These are phyloP conservation scores for Petunia hybrid DNA, from an alignment of 305 asterid species.

Conservation along the genomic window DNA sequence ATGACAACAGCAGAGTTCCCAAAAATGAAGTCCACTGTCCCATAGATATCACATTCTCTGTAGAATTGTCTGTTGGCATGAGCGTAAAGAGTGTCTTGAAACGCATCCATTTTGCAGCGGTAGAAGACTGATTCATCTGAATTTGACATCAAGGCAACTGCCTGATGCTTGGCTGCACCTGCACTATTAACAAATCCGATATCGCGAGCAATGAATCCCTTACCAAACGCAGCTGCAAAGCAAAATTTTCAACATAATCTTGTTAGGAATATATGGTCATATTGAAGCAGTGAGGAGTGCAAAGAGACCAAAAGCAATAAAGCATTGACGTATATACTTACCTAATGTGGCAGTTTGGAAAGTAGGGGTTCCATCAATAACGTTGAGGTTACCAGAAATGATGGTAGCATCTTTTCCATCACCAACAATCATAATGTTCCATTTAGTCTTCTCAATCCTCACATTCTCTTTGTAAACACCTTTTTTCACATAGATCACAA, in stretches of 20 bases:
- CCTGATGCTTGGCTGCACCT: conserved; percentile 76
- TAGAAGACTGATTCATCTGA: conserved; percentile 70
- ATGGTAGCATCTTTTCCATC: conserved; percentile 69
- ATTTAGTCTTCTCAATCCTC: conserved; percentile 59
- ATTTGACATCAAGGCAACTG: conserved; percentile 79
- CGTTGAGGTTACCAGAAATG: conserved; percentile 66
- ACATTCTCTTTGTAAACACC: conserved; percentile 77
- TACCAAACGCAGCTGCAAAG: conserved; percentile 65
- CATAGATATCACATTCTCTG: conserved; percentile 70
- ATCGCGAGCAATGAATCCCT: conserved; percentile 78
- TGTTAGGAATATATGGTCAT: background rate
- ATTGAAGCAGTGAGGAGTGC: background rate
- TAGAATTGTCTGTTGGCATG: conserved; percentile 87
- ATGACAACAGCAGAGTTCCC: conserved; percentile 78
- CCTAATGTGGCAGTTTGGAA: conserved; percentile 80
- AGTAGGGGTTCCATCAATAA: conserved; percentile 82
- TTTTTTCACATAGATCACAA: conserved; percentile 74
- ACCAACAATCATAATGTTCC: conserved; percentile 90
- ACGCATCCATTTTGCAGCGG: conserved; percentile 68
- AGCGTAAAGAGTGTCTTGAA: conserved; percentile 79
- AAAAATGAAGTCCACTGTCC: conserved; percentile 82
- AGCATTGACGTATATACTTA: conserved; percentile 35
- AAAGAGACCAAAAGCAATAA: background rate
- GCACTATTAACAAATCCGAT: conserved; percentile 82
- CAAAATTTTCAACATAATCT: too few relatives aligned